phyloP scores from a whole-genome alignment of 306 rosid genomes.

The Lathyrus tuberosus region DNA sequence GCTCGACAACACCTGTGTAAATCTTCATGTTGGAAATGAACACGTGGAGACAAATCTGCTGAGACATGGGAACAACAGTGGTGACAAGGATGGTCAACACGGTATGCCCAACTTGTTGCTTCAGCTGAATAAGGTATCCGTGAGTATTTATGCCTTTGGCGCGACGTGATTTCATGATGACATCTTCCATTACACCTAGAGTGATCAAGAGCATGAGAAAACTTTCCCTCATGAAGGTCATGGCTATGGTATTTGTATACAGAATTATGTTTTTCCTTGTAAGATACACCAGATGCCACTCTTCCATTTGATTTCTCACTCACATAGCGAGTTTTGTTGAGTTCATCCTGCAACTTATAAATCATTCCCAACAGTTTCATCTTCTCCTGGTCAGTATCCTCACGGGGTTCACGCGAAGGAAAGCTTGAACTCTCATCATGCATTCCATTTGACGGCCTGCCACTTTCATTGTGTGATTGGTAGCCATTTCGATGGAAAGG shows the following conservation, averaged over 20 bases:
- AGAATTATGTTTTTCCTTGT: slow-evolving; percentile 48
- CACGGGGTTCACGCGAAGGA: slow-evolving; percentile 44
- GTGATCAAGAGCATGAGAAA: slow-evolving; percentile 47
- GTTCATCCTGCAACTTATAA: slow-evolving; percentile 63
- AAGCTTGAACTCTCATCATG: slow-evolving; percentile 51
- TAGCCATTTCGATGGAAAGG: slow-evolving; percentile 44
- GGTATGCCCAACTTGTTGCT: slow-evolving; percentile 58
- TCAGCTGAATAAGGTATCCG: slow-evolving; percentile 71
- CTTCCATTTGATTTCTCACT: slow-evolving; percentile 49
- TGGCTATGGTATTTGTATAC: slow-evolving; percentile 43
- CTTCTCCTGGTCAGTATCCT: slow-evolving; percentile 61
- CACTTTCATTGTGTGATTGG: slow-evolving; percentile 49
- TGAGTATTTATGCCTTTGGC: slow-evolving; percentile 46
- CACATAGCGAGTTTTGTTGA: slow-evolving; percentile 46
- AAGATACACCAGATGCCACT: slow-evolving; percentile 39
- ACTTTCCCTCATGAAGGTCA: slow-evolving; percentile 49
- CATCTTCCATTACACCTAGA: slow-evolving; percentile 50
- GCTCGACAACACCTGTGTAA: slow-evolving; percentile 46
- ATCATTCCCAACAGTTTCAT: slow-evolving; percentile 62
- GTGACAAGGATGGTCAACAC: slow-evolving; percentile 51
- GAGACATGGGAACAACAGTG: slow-evolving; percentile 51
- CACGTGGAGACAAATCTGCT: slow-evolving; percentile 52
- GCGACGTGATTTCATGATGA: slow-evolving; percentile 43
- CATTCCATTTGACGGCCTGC: slow-evolving; percentile 48
- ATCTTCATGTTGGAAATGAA: slow-evolving; percentile 38